These are phyloP conservation scores for Aspergillus oerlinghausenensis DNA, from an alignment of 2,329 filamentous ascomycete genomes.

Conservation along the genomic window DNA sequence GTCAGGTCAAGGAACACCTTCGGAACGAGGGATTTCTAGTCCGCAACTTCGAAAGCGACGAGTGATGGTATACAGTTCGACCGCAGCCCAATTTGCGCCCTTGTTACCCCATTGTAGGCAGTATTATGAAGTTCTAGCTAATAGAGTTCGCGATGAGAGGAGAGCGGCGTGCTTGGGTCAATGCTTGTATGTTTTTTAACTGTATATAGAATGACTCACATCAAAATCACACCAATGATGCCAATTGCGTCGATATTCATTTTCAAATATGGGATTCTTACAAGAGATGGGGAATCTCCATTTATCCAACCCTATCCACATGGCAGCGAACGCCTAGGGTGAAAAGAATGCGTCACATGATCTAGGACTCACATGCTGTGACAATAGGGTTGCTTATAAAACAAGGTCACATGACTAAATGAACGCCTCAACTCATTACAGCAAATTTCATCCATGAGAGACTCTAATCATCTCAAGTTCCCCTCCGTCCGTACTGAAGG, in stretches of 20 bases:
- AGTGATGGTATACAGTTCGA: background rate
- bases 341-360: too few relatives aligned
- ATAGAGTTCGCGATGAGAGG: background rate
- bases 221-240: background rate
- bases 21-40: constrained; percentile 67
- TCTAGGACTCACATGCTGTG: too few relatives aligned
- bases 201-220: background rate
- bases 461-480: background rate
- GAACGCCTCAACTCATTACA: background rate
- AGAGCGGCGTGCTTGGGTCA: background rate
- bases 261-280: background rate
- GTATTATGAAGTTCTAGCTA: background rate
- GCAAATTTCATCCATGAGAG: background rate
- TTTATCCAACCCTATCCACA: background rate
- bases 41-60: constrained; percentile 63
- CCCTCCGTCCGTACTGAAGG: background rate
- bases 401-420: background rate
- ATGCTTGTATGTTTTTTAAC: background rate
- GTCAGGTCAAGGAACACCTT: constrained; percentile 84
- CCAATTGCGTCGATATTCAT: background rate
- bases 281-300: background rate
- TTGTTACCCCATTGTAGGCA: background rate
- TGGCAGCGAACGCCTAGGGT: too few relatives aligned
- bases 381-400: background rate
- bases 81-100: background rate